Base-by-base conservation (phyloP, 164 flowering plant species). In the Liriodendron chinense region DNA sequence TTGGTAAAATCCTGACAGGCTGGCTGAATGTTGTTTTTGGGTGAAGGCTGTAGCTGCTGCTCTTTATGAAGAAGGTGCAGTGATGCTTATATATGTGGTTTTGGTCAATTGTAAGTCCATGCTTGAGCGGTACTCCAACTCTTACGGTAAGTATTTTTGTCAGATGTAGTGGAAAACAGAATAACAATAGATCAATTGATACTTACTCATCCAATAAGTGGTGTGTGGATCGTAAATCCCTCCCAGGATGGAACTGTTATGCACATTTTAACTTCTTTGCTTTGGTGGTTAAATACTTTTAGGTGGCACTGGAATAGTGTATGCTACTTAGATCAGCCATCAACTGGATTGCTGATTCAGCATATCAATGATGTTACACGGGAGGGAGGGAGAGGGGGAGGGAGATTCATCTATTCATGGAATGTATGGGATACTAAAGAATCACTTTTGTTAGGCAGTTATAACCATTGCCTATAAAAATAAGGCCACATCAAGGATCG, bases 51-150 rank as follows among this genome's bases (percentile, higher is more conserved):
- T 91, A 78, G 93, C 98, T 82, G 86, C 89, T 83, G 84, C 92
- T 78, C 84, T 96, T 24, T 94, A 90, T 80, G 96, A 94, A 81
- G 98, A 94, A 87, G 97, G 98, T 81, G 94, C 96, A 20, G 81
- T 87, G 20, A 87, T 86, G 59, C 89, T 92, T 64, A 80, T 93
- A 69, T 89, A 88, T 87, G 88, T 92, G 21, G 85, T 93, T 81
- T 80, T 96, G 24, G 77, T 96, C 77, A 89, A 91, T 78, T 94
- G 97, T 69, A 85, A 86, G 73, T 88, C 80, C 81, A 96, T 96
- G 99, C 91, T 96, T 78, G 98, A 94, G 85, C 87, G 92, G 79
- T 90, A 94, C 25, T 91, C 98, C 64, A 94, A 87, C 82, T 94
- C 77, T 76, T 94, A 94, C 80, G 99, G 99, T 96, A 71, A 69